phyloP scores from a whole-genome alignment of 2,329 filamentous ascomycete genomes.

The Ophiocordyceps australis region DNA sequence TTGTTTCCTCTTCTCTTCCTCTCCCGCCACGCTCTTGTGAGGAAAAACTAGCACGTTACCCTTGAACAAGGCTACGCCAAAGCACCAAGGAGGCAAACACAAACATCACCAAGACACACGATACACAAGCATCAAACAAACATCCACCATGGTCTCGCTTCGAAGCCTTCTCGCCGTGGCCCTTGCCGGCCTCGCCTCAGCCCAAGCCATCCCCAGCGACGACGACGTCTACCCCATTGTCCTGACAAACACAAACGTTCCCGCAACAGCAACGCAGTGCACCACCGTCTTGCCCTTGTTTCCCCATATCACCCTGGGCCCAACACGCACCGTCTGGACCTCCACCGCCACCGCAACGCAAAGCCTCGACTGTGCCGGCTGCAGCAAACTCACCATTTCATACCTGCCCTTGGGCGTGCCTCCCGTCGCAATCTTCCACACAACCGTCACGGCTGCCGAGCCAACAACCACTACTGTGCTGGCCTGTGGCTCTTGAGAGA shows the following conservation, averaged over 20 bases:
- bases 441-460: conserved; percentile 5
- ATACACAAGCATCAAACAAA: too few species aligned
- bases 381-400: conserved; percentile 3
- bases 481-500: too few species aligned
- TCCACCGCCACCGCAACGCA: conserved; percentile 7
- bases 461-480: conserved; percentile 3
- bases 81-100: not conserved
- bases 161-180: not conserved
- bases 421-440: conserved; percentile 7
- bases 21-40: not conserved
- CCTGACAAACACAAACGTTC: not conserved
- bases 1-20: not conserved
- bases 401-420: conserved; percentile 3
- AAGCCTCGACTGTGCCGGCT: conserved; percentile 9
- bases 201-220: conserved; percentile 1
- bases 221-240: not conserved
- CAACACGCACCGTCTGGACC: conserved; percentile 9
- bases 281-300: conserved; percentile 2
- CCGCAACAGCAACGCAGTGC: conserved; percentile 2
- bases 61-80: too few species aligned
- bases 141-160: not conserved
- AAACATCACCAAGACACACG: not conserved
- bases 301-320: conserved; percentile 4
- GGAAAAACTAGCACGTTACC: too few species aligned
- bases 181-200: conserved; percentile 1